Conservation (phyloP, 345 rosid species). For the Ceriops zippeliana region DNA sequence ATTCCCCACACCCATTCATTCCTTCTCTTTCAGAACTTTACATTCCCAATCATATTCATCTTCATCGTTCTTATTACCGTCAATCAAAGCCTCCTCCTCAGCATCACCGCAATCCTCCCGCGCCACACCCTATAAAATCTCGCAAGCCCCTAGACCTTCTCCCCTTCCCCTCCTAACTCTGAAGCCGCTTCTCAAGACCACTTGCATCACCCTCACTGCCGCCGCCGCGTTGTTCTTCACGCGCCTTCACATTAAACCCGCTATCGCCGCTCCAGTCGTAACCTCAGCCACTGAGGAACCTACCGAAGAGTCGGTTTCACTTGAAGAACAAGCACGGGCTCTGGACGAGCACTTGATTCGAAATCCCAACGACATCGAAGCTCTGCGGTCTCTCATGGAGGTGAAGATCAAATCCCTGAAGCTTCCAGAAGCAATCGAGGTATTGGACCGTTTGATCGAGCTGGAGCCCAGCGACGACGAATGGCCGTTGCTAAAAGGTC, state of each 20-base stretch:
- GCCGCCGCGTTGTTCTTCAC: slow-evolving; percentile 57
- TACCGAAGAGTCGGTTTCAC: slow-evolving; percentile 8
- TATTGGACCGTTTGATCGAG: slow-evolving; percentile 57
- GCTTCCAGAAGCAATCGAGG: slow-evolving; percentile 52
- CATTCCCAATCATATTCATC: slow-evolving; percentile 18
- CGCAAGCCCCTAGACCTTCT: slow-evolving; percentile 20
- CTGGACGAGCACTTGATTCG: slow-evolving; percentile 42
- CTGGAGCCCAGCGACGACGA: slow-evolving; percentile 73
- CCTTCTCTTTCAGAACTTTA: slow-evolving; percentile 38
- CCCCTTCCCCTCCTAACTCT: slow-evolving; percentile 24
- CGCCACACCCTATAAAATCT: not conserved
- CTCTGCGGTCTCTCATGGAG: slow-evolving; percentile 64
- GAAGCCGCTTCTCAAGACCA: slow-evolving; percentile 40
- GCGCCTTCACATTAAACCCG: slow-evolving; percentile 48
- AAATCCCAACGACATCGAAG: slow-evolving; percentile 46
- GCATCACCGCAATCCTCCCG: slow-evolving; percentile 22
- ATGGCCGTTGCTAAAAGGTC: slow-evolving; percentile 68
- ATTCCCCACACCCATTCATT: slow-evolving; percentile 25
- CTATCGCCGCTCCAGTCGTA: slow-evolving; percentile 52
- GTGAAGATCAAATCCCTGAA: slow-evolving; percentile 57
- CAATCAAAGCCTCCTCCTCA: slow-evolving; percentile 47
- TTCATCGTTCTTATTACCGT: slow-evolving; percentile 29
- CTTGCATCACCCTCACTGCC: slow-evolving; percentile 52
- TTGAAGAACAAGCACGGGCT: slow-evolving; percentile 48
- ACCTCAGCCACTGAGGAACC: slow-evolving; percentile 37